Base-by-base conservation (phyloP, 257 asterid genomes). In the Gentiana straminea region DNA sequence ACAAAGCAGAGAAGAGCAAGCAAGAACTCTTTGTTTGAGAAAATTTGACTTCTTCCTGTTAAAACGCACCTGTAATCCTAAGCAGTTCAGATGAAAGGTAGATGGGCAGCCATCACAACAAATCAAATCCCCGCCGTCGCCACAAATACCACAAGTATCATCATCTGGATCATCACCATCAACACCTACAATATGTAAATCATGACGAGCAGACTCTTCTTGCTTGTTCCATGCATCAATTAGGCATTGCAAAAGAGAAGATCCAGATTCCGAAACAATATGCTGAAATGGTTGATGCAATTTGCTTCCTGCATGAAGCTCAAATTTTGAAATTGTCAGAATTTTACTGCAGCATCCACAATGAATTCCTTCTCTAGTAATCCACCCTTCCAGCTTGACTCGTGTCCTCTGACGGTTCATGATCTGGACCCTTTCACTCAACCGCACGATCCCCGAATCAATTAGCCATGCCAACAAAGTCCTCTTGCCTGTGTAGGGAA, bases 51-150 rank as follows among this genome's bases (percentile, higher is more conserved):
- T 10, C 24, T 24, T 56, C 39, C 45, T 56, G 13, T 35, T 33
- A 8, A 53, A 64, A 7, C 51, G 55, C 70, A 89, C 97, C 94
- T 79, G 72, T 64, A 85, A 83, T 57, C 66, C 95, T 63, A 92
- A 71, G 77, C 99, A 92, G 64, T 65, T 75, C 70, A 81, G 95
- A 72, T 92, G 99, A 70, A 85, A 92, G 58, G 99, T 92, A 10
- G 99, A 88, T 35, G 97, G 95, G 68, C 99, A 92, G 68, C 95
- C 84, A 75, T 88, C 97, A 75, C 99, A 92, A 67, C 97, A 92
- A 61, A 92, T 85, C 74, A 92, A 73, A 72, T 85, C 99, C 64
- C 99, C 99, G 9, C 97, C 99, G 71, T 92, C 99, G 52, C 99
- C 97, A 67, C 99, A 92, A 12, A 78, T 73, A 12, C 86, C 89